phyloP scores from a whole-genome alignment of 1,284 basidiomycete species.

The Ceratobasidium sp. region DNA sequence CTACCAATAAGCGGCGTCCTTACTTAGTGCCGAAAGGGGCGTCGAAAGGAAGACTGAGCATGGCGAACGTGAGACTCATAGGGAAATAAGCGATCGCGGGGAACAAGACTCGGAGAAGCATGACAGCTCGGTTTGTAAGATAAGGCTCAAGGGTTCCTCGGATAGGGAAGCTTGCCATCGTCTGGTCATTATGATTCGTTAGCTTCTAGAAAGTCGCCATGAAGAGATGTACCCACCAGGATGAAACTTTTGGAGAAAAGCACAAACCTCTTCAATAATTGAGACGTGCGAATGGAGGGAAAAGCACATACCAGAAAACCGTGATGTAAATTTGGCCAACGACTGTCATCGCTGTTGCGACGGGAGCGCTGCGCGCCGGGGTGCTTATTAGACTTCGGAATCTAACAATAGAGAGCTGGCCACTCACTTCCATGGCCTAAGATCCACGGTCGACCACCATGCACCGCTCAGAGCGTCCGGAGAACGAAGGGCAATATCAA shows the following conservation, averaged over 20 bases:
- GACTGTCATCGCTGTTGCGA: slow-evolving; percentile 32
- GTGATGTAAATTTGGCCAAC: slow-evolving; percentile 32
- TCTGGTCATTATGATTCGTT: slow-evolving; percentile 11
- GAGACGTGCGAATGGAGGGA: slow-evolving; percentile 55
- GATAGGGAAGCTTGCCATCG: slow-evolving; percentile 38
- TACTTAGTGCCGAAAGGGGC: slow-evolving; percentile 54
- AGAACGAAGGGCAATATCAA: slow-evolving; percentile 8
- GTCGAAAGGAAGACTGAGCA: slow-evolving; percentile 56
- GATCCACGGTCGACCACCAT: slow-evolving; percentile 22
- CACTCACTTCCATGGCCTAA: slow-evolving; percentile 33
- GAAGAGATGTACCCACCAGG: slow-evolving; percentile 3
- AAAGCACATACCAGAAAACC: slow-evolving; percentile 19
- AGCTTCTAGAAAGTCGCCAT: neutral
- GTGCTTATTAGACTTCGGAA: neutral
- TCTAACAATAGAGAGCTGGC: neutral
- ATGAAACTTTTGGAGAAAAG: slow-evolving; percentile 2
- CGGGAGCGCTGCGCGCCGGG: neutral
- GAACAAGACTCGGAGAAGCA: slow-evolving; percentile 42
- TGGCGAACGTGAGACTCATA: slow-evolving; percentile 48
- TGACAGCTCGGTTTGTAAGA: slow-evolving; percentile 33
- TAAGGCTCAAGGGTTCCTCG: slow-evolving; percentile 40
- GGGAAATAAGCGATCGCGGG: slow-evolving; percentile 47
- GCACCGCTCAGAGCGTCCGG: slow-evolving; percentile 26
- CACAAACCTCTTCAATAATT: slow-evolving; percentile 52
- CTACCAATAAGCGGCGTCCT: slow-evolving; percentile 19